Evolutionary conservation across 2,329 filamentous ascomycete species (phyloP), one percentile per base, ranked within the genome.

Genomic region (Talaromyces rugulosus): DNA sequence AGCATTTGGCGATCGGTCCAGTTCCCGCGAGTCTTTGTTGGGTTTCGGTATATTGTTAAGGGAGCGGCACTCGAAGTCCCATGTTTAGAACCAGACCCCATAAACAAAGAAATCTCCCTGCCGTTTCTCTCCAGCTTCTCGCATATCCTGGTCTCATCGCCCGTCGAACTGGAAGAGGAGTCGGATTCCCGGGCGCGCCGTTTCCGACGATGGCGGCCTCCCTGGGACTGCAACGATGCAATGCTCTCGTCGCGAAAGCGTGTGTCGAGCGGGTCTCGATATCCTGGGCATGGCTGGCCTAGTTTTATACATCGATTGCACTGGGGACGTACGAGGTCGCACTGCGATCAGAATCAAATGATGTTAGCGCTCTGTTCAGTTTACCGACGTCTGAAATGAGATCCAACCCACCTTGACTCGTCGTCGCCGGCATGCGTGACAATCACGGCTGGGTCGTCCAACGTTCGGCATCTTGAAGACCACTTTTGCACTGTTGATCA

Each of bases 391-490:
- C 16, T 16, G 36, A 40, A 5, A 6, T 14, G 53, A 7, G 11
- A 27, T 23, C 28, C 7, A n/a, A n/a, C 42, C 36, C 36, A 59
- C 57, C 57, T 52, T 59, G 1, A 50, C 51, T n/a, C 57, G 57
- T 30, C 57, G 30, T 34, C 36, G 14, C 23, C 57, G 57, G n/a
- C 57, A 59, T 23, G 42, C 12, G 34, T 59, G 30, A 50, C 44
- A 59, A 59, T 52, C 57, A 33, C 57, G 57, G 16, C 57, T 59
- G 12, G 57, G 57, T 40, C 57, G 57, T 14, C 57, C 57, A 18
- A 59, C 57, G 30, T 59, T 59, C 8, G 57, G 57, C 57, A 59
- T 59, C 5, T 18, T 47, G 44, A 12, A n/a, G 11, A 47, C 5
- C 11, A 12, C 18, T 11, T 8, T 14, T 47, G 44, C 14, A 40